Evolutionary conservation across 176 grass and related monocot genomes (phyloP), one percentile per base, ranked within the genome.

Genomic region (Musa acuminata): DNA sequence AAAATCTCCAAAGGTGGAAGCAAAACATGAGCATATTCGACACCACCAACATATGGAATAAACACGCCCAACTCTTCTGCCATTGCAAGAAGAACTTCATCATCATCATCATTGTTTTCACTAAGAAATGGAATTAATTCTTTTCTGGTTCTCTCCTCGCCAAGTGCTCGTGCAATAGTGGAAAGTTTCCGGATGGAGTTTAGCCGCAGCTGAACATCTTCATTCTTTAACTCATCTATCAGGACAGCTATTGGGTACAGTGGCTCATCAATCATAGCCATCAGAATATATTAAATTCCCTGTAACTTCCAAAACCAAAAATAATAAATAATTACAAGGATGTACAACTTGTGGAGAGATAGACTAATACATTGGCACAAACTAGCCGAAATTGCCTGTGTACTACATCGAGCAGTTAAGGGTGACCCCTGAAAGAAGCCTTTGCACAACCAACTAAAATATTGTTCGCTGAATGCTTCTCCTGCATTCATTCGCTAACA

Each of bases 41-140:
- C 86, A 52, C 95, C 95, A 19, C 95, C 95, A 63, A 98, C 90
- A 82, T 98, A 98, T 70, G 90, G 90, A 75, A 98, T 98, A 19
- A 98, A 98, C 20, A 93, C 88, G 11, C 94, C 94, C 75, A 98
- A 78, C 58, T 98, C 95, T 79, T 98, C 95, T 2, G 95, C 95
- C 95, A 98, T 98, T 53, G 86, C 88, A 71, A 98, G 90, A 70
- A 98, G 95, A 68, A 98, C 95, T 78, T 98, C 95, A 78, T 98
- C 95, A 72, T 98, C 95, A n/a, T 98, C 95, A 0, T 91, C 95
- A 78, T 98, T 98, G 75, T 98, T 98, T 87, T 98, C 95, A 78
- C 87, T 85, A 14, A 98, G 90, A 54, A 98, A 98, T 14, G 95
- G 95, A 69, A 98, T 89, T 53, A 98, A 84, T 78, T 98, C 95